Evolutionary conservation across 768 basidiomycete species (phyloP), one percentile per base, ranked within the genome.

Genomic region (Serendipita vermifera): DNA sequence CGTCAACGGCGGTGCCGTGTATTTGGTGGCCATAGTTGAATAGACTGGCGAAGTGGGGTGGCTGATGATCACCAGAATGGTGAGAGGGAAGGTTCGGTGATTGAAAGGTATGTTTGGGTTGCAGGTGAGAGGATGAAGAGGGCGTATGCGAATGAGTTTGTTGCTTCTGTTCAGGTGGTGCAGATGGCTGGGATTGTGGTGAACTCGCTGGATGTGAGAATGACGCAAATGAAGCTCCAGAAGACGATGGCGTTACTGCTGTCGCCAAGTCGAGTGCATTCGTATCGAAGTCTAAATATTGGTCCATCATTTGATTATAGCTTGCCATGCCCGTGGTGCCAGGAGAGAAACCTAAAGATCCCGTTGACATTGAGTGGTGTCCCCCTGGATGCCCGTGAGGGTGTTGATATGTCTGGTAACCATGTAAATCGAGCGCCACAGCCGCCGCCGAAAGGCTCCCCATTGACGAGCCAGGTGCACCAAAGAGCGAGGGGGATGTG

Each of bases 191-290:
- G 5, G 15, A 11, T 31, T 22, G 22, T 20, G 46, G 24, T 15
- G 46, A 29, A 31, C 46, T 51, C 24, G 7, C 46, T 22, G 46
- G 32, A 27, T 26, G 46, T 22, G 32, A 31, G 22, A 27, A 24
- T 51, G 2, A 22, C 22, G 9, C n/a, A 31, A 29, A 51, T 4
- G 24, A 31, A 51, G 22, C 5, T 29, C 35, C 35, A 9, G 35
- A 36, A n/a, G 9, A n/a, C 9, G 35, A n/a, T 9, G 9, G 9
- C 35, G 35, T 36, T 9, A 36, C 35, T 9, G 15, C 27, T 9
- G 46, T 51, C n/a, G 46, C 46, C 17, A 51, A 31, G 27, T 51
- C 46, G 22, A 51, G 46, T n/a, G 46, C 46, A 51, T 51, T 20
- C 5, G 46, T 51, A n/a, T 51, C 46, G 17, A 51, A 51, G 46